Percentiles rank a stretch among this genome's conserved stretches.
phyloP scores from a whole-genome alignment of 2,329 filamentous ascomycete species.

The Rhynchosporium secalis region DNA sequence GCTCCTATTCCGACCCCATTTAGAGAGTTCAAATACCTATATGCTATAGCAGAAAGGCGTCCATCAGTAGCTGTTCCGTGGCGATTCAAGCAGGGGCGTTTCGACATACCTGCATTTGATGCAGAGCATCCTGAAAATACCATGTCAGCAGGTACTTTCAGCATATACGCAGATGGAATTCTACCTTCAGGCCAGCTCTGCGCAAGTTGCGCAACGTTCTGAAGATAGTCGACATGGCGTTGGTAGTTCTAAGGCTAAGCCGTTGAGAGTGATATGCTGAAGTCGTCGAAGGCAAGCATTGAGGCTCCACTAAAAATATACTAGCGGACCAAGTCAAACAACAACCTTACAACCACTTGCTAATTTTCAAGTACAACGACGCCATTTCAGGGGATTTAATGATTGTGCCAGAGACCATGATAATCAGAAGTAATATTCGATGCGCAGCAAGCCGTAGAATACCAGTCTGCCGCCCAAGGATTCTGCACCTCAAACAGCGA shows the following conservation, averaged over 20 bases:
- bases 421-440: constrained; percentile 40
- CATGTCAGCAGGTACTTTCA: constrained; percentile 42
- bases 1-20: constrained; percentile 8
- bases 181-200: constrained; percentile 84
- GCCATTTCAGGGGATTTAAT: background rate
- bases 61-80: constrained; percentile 28
- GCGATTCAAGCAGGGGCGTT: constrained; percentile 31
- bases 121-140: constrained; percentile 72
- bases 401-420: constrained; percentile 34
- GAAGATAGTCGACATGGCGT: constrained; percentile 84
- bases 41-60: constrained; percentile 31
- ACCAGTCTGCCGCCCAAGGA: constrained; percentile 28
- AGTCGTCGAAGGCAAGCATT: constrained; percentile 21
- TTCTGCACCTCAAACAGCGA: constrained; percentile 31
- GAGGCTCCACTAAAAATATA: constrained; percentile 26
- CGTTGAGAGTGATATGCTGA: constrained; percentile 22
- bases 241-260: constrained; percentile 34
- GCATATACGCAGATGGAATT: constrained; percentile 23
- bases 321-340: constrained; percentile 8
- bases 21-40: constrained; percentile 31
- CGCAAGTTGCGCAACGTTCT: constrained; percentile 86
- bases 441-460: constrained; percentile 38
- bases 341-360: background rate
- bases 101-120: constrained; percentile 84
- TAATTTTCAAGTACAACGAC: background rate